Percentiles rank a stretch among this genome's conserved stretches.
Conservation (phyloP, 805 yeast species). For the Saturnispora halmiae region DNA sequence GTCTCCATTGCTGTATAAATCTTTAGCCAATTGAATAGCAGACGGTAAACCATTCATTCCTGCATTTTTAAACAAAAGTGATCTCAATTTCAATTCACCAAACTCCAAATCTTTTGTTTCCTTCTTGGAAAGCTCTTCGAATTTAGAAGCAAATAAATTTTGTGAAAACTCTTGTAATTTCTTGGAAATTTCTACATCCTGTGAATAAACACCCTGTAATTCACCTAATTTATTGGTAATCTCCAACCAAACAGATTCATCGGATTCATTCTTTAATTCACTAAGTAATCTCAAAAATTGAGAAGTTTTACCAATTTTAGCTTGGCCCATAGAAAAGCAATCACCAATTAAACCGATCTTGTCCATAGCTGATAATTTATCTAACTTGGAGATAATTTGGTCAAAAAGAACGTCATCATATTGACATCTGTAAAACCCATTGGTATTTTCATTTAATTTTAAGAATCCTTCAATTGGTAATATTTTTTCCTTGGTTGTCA, state of each 20-base stretch:
- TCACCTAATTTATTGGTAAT: conserved; percentile 33
- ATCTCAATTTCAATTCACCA: conserved; percentile 27
- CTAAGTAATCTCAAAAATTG: conserved; percentile 37
- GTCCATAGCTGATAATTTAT: conserved; percentile 36
- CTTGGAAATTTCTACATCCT: conserved; percentile 23
- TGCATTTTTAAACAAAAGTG: conserved; percentile 33
- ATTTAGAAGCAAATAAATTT: conserved; percentile 28
- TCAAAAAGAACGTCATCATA: conserved; percentile 37
- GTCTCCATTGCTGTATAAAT: conserved; percentile 6
- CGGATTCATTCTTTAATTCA: conserved; percentile 29
- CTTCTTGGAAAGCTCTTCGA: conserved; percentile 18
- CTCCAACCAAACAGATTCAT: conserved; percentile 48
- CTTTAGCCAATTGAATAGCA: conserved; percentile 24
- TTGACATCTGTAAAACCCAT: conserved; percentile 46
- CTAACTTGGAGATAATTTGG: conserved; percentile 33
- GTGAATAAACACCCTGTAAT: conserved; percentile 32
- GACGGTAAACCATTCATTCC: conserved; percentile 33
- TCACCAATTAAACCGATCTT: conserved; percentile 50
- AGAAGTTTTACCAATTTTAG: conserved; percentile 36
- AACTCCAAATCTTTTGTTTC: conserved; percentile 15
- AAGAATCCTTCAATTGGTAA: conserved; percentile 21
- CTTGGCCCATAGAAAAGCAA: conserved; percentile 37
- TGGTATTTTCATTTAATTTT: conserved; percentile 42
- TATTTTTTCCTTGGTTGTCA: conserved; percentile 16
- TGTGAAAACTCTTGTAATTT: conserved; percentile 27